These are phyloP conservation scores for Alnus rubra DNA, from an alignment of 306 rosid genomes.

Conservation along the genomic window DNA sequence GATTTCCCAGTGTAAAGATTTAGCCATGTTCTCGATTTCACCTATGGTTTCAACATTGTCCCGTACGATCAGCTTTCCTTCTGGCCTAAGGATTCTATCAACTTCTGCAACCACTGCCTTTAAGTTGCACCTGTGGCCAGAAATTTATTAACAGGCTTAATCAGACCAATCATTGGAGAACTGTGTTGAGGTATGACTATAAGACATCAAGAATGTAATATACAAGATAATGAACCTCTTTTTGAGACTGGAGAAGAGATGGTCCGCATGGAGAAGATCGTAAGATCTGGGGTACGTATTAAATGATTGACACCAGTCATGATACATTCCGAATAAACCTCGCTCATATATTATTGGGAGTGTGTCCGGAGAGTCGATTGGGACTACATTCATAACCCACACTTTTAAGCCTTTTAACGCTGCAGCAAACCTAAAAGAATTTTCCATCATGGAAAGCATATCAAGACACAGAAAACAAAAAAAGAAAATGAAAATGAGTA, in stretches of 20 bases:
- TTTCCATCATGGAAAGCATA: not conserved
- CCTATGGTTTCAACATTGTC: conserved; percentile 58
- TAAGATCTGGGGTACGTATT: conserved; percentile 79
- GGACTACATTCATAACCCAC: conserved; percentile 90
- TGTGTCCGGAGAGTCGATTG: conserved; percentile 66
- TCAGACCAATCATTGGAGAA: conserved; percentile 10
- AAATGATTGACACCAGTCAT: conserved; percentile 88
- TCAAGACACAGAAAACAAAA: not conserved
- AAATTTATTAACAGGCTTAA: conserved; percentile 6
- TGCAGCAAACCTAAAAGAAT: conserved; percentile 66
- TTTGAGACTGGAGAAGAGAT: conserved; percentile 57
- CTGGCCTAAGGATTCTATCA: conserved; percentile 86
- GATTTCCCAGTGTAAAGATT: conserved; percentile 68
- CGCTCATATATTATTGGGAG: conserved; percentile 77
- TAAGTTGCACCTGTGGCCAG: conserved; percentile 63
- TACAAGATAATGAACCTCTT: conserved; percentile 43
- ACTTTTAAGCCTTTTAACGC: conserved; percentile 59
- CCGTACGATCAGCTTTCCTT: conserved; percentile 62
- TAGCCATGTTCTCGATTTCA: conserved; percentile 61
- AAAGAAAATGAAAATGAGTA: not conserved
- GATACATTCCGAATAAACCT: conserved; percentile 76
- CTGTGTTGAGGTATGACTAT: not conserved
- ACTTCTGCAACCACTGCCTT: conserved; percentile 69
- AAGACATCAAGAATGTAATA: not conserved
- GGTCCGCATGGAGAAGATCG: conserved; percentile 82